Evolutionary conservation across 192 early-diverging fungal genomes (phyloP).

Genomic region (Linnemannia elongata): DNA sequence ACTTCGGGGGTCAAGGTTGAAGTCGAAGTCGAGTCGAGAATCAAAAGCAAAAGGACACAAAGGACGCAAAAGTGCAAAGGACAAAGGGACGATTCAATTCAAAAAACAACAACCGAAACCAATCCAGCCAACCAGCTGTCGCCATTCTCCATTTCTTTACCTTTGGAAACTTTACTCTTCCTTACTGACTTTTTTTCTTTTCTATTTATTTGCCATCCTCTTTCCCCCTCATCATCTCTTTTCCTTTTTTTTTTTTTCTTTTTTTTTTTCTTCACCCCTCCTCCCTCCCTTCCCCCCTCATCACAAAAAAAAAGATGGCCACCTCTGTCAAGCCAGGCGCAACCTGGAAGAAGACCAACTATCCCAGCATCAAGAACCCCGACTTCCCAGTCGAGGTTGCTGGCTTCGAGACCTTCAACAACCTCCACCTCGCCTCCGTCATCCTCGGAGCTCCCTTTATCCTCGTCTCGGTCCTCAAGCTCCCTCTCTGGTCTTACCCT

Average conservation of each 20-base stretch:
- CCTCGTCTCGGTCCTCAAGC: conserved; percentile 74
- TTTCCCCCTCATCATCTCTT: neutral
- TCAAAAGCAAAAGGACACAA: neutral
- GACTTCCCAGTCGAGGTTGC: conserved; percentile 85
- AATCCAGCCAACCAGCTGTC: neutral
- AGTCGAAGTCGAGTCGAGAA: neutral
- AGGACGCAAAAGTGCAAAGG: too few species aligned
- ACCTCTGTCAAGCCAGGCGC: conserved; percentile 55
- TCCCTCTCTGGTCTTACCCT: conserved; percentile 71
- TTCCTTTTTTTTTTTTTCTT: neutral
- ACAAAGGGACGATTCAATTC: too few species aligned
- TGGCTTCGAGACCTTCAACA: conserved; percentile 87
- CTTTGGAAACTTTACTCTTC: neutral
- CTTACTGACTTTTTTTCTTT: too few species aligned
- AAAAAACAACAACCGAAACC: too few species aligned
- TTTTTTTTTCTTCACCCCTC: conserved; percentile 4
- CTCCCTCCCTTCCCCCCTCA: neutral
- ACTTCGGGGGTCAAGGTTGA: neutral
- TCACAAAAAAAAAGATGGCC: conserved; percentile 42
- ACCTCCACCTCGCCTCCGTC: conserved; percentile 71
- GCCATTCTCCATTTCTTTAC: neutral
- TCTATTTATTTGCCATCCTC: neutral
- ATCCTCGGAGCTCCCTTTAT: conserved; percentile 76
- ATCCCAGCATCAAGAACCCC: conserved; percentile 68
- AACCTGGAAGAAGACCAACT: conserved; percentile 64